Evolutionary conservation across 768 basidiomycete genomes (phyloP), one percentile per base, ranked within the genome.

Genomic region (Panaeolus papilionaceus): DNA sequence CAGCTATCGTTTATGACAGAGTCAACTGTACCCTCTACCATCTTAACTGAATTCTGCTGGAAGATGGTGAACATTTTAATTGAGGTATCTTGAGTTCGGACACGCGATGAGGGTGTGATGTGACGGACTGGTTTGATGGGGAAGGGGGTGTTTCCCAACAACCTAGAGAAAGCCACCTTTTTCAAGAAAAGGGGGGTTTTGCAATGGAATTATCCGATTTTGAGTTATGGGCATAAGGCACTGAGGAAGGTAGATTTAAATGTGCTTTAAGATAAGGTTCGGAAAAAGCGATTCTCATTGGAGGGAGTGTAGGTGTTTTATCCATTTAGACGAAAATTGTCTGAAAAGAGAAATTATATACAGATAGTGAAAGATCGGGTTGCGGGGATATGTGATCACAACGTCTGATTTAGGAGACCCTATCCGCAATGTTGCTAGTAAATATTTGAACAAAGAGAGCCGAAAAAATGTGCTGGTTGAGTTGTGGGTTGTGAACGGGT

Each of bases 391-490:
- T 54, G 51, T 54, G 28, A 54, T 28, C 28, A 54, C 12, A n/a
- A n/a, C 23, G 49, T 54, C 51, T 26, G 51, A 54, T 54, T 54
- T 54, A 54, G 51, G 51, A 54, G 51, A 4, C 33, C 18, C 23
- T 20, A 33, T 54, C 28, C 51, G 28, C 26, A 33, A 70, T 69
- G 69, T 82, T 75, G 38, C 76, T 73, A 47, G 94, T 77, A 18
- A 83, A 79, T 58, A 91, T 86, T 65, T 86, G 80, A 23, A 97
- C 90, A 73, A 98, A 98, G 18, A 99, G 82, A n/a, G 96, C 96
- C 26, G 96, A 94, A 79, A 96, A 98, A 62, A 98, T 82, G 74
- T 91, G 93, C 74, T 96, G 95, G 44, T 92, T 91, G 51, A 94
- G 87, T 75, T 96, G 91, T 2, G 86, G 79, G 77, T 99, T 97